Evolutionary conservation across 1,139 yeast species (phyloP), one percentile per base, ranked within the genome.

Genomic region (Geotrichum candidum): DNA sequence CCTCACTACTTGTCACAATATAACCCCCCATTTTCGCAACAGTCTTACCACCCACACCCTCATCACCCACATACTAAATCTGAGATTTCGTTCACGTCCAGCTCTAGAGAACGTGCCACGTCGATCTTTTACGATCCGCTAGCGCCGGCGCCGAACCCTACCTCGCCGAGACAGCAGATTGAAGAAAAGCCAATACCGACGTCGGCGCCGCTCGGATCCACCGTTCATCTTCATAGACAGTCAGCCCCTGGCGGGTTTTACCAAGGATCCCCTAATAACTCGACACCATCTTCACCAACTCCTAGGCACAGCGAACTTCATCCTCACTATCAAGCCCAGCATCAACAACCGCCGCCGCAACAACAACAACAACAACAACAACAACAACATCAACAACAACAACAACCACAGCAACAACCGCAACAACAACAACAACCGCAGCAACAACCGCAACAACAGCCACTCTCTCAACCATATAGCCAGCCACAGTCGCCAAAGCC

Each of bases 61-160:
- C 57, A 31, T 9, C 63, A 57, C 31, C 61, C 61, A 10, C 59
- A 56, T 22, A 55, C 61, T 7, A 59, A 59, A 31, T 38, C 61
- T 9, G 61, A 59, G 52, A 59, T 59, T 18, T 55, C 61, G n/a
- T 59, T 59, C 29, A 53, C 33, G 25, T 57, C 64, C 53, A n/a
- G 65, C 50, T 45, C 58, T 9, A 68, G 72, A n/a, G 77, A 74
- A 51, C 59, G 69, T 56, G 64, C 70, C 23, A 63, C 63, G 27
- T 67, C 72, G 11, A 67, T 70, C 41, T 66, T 66, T 54, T 70
- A 67, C 58, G 72, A 70, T 52, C 72, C 72, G 27, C 59, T 68
- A 57, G 66, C 65, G 53, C 68, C 66, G 59, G 69, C 64, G 27
- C 68, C 68, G 9, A 41, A 61, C 62, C 55, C 68, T 58, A 56